Evolutionary conservation across 2,329 filamentous ascomycete genomes (phyloP).

Genomic region (Grosmannia penicillata): DNA sequence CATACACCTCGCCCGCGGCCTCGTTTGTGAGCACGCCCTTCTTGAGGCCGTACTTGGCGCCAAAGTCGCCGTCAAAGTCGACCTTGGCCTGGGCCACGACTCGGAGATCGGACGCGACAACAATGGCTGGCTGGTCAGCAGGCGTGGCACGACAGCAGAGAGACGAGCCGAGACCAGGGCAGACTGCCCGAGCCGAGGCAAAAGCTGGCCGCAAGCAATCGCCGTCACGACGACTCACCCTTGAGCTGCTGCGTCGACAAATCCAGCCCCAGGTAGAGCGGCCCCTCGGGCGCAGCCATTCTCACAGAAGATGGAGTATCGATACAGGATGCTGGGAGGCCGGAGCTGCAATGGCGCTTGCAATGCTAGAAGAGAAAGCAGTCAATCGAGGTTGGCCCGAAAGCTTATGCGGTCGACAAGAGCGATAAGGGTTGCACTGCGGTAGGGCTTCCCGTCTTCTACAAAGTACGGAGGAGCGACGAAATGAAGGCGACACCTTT

Average conservation of each 20-base stretch:
- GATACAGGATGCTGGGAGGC: not conserved
- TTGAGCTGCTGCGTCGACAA: slow-evolving; percentile 95
- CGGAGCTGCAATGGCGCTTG: too few relatives aligned
- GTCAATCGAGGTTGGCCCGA: too few relatives aligned
- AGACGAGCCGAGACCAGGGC: not conserved
- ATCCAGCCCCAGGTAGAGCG: slow-evolving; percentile 84
- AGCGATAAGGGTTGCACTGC: too few relatives aligned
- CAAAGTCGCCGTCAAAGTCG: slow-evolving; percentile 82
- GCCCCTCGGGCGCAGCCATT: slow-evolving; percentile 20
- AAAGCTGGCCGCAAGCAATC: not conserved
- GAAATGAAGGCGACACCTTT: too few relatives aligned
- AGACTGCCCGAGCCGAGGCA: not conserved
- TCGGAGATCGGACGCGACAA: slow-evolving; percentile 69
- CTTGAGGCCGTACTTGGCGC: slow-evolving; percentile 56
- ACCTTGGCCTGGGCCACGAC: slow-evolving; percentile 77
- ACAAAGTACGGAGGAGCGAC: too few relatives aligned
- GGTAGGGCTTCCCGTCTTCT: too few relatives aligned
- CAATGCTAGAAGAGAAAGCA: too few relatives aligned
- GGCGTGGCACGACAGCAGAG: not conserved
- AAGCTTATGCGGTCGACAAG: too few relatives aligned
- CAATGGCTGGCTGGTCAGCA: slow-evolving; percentile 43
- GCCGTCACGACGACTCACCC: slow-evolving; percentile 32
- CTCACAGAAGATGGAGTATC: not conserved
- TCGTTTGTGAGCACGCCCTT: slow-evolving; percentile 83
- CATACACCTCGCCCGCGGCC: slow-evolving; percentile 74